Evolutionary conservation across 148 eudicot genomes (phyloP).

Genomic region (Rhododendron ovatum): DNA sequence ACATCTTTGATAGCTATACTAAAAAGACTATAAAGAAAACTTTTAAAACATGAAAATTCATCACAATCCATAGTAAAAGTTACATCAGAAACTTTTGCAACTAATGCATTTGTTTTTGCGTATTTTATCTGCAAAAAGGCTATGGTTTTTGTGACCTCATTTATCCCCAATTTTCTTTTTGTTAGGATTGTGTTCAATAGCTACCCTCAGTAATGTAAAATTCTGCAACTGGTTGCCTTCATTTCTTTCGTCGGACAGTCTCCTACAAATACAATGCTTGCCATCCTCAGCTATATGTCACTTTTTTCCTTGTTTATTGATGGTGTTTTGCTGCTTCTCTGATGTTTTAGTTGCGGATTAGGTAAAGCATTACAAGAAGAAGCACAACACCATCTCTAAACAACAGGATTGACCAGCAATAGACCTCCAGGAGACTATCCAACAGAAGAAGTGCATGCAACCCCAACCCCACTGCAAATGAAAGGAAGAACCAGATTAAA

Average conservation of each 20-base stretch:
- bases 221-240: not conserved
- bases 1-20: not conserved
- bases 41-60: not conserved
- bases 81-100: not conserved
- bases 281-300: not conserved
- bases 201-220: not conserved
- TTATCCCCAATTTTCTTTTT: not conserved
- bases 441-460: not conserved
- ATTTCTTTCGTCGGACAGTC: not conserved
- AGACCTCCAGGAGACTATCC: not conserved
- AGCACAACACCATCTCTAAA: not conserved
- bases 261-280: not conserved
- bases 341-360: not conserved
- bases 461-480: slow-evolving; percentile 26
- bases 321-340: not conserved
- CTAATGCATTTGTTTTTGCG: not conserved
- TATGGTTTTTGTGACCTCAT: not conserved
- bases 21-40: not conserved
- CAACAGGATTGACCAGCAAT: not conserved
- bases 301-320: not conserved
- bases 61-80: not conserved
- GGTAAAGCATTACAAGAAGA: not conserved
- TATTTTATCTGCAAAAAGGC: not conserved
- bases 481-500: slow-evolving; percentile 25
- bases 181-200: not conserved